Evolutionary conservation across 257 asterid genomes (phyloP).

Genomic region (Nicotiana otophora): DNA sequence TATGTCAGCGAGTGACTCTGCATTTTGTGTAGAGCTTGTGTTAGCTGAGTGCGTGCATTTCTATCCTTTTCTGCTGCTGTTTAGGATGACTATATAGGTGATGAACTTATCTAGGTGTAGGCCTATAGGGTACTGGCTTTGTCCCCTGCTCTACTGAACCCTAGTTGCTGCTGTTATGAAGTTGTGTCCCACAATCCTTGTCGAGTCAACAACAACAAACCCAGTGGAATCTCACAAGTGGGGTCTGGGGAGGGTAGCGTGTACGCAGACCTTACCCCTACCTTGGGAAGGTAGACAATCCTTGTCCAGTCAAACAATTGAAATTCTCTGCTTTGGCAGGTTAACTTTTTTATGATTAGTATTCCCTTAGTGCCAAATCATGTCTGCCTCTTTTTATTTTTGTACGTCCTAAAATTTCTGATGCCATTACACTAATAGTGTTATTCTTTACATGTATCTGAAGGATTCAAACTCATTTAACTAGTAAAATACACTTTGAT

Average conservation of each 20-base stretch:
- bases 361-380: background rate
- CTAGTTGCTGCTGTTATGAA: background rate
- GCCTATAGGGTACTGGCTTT: background rate
- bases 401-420: background rate
- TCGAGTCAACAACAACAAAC: background rate
- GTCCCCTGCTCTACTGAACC: background rate
- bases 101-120: background rate
- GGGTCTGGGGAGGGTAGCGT: no score
- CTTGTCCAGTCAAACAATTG: background rate
- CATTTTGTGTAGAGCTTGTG: background rate
- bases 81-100: background rate
- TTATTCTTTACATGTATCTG: background rate
- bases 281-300: no score
- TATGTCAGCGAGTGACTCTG: background rate
- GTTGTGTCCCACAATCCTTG: background rate
- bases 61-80: background rate
- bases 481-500: background rate
- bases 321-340: slow-evolving; percentile 3
- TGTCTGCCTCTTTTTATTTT: background rate
- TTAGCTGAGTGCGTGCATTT: background rate
- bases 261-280: no score
- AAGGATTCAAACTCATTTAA: background rate
- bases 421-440: background rate
- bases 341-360: background rate
- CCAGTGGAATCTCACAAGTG: no score